These are phyloP conservation scores for Luvunga scandens DNA, from an alignment of 345 rosid species.

Conservation along the genomic window DNA sequence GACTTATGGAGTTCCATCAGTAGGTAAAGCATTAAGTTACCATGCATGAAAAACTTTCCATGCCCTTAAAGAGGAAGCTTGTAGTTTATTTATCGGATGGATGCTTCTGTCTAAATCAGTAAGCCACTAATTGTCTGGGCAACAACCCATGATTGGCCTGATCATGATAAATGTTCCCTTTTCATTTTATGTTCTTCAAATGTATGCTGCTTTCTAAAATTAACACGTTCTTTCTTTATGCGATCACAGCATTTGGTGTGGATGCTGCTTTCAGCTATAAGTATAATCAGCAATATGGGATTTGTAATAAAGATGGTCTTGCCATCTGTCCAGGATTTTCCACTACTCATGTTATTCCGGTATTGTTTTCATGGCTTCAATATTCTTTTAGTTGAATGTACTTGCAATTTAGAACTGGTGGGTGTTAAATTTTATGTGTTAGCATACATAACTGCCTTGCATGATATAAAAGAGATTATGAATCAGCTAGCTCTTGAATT, in stretches of 20 bases:
- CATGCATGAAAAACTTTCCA: neutral
- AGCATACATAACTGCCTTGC: neutral
- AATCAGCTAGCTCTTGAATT: neutral
- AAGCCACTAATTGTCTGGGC: neutral
- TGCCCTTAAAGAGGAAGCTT: neutral
- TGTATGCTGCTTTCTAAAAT: constrained; percentile 7
- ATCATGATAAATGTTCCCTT: neutral
- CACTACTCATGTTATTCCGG: constrained; percentile 85
- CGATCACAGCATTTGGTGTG: constrained; percentile 77
- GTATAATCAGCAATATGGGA: constrained; percentile 77
- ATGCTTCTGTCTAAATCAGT: constrained; percentile 1
- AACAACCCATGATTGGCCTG: neutral
- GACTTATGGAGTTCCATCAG: constrained; percentile 95
- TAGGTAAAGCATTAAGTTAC: constrained; percentile 48
- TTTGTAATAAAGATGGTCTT: constrained; percentile 80
- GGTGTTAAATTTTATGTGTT: neutral
- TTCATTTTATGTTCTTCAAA: neutral
- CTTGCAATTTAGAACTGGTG: constrained; percentile 5
- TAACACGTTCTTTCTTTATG: constrained; percentile 6
- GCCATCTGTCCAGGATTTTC: constrained; percentile 85
- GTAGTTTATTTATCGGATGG: constrained; percentile 2
- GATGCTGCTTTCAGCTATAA: constrained; percentile 96
- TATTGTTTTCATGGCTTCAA: constrained; percentile 28
- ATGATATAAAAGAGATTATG: neutral
- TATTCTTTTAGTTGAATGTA: neutral